Base-by-base conservation (phyloP, 2,329 filamentous ascomycete genomes). In the Xenoacremonium recifei region DNA sequence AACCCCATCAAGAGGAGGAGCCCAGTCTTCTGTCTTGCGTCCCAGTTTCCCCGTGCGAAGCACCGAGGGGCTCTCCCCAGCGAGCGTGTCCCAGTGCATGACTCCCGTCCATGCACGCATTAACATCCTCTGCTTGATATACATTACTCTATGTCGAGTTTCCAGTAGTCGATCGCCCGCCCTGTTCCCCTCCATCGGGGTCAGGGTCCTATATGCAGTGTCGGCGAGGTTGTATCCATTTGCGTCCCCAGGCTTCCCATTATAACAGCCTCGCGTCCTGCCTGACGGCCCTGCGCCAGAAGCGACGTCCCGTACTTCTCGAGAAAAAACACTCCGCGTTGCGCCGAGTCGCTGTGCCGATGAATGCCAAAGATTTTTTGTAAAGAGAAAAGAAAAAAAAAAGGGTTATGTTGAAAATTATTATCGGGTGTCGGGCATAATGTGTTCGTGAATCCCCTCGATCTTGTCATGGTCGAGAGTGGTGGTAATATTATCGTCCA, bases 301-400 rank as follows among this genome's bases (percentile, higher is more conserved):
- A 47, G n/a, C n/a, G n/a, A n/a, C n/a, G 11, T 49, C 52, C 47
- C 45, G 49, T 47, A 41, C 52, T 51, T 48, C 49, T 40, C 41
- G 58, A 51, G 50, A 62, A 60, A 57, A n/a, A n/a, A n/a, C n/a
- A n/a, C 51, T 59, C 51, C 60, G 51, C 49, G 42, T 58, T 66
- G 61, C 65, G 65, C 65, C 65, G 49, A 52, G 48, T 66, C 65
- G 65, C 65, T 66, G 62, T 67, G 64, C 60, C 56, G 57, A 63
- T 64, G 59, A 66, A 66, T 64, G 61, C 60, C 62, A 65, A 66
- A 66, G 62, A 65, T 63, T 55, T 62, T 55, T n/a, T n/a, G n/a
- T n/a, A n/a, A n/a, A n/a, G n/a, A n/a, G n/a, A n/a, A n/a, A n/a
- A n/a, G n/a, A n/a, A n/a, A n/a, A n/a, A n/a, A 60, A 52, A 53